phyloP scores from a whole-genome alignment of 176 grass and related monocot genomes.

The Saccharum spontaneum region DNA sequence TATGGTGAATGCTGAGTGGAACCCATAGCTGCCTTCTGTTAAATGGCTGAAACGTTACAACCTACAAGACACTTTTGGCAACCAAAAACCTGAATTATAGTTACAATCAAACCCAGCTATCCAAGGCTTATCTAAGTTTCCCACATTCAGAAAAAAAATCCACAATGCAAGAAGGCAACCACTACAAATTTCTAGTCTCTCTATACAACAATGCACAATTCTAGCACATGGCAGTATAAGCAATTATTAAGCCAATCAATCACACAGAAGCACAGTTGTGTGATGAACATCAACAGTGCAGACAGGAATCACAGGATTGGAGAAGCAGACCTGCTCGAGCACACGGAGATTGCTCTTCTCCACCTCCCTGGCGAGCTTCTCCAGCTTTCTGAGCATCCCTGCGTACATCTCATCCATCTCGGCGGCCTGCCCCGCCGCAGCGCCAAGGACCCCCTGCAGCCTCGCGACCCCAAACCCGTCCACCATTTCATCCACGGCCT shows the following conservation, averaged over 20 bases:
- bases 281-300: not conserved
- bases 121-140: not conserved
- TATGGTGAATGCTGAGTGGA: not conserved
- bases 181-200: not conserved
- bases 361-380: constrained; percentile 53
- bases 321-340: constrained; percentile 50
- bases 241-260: not conserved
- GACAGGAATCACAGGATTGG: not conserved
- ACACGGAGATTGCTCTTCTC: constrained; percentile 59
- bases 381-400: constrained; percentile 61
- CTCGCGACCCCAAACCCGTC: constrained; percentile 43
- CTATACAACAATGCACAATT: constrained; percentile 5
- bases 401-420: constrained; percentile 63
- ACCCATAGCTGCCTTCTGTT: not conserved
- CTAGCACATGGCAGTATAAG: not conserved
- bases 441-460: constrained; percentile 34
- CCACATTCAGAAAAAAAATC: not conserved
- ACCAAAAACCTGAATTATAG: not conserved
- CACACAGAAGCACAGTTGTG: not conserved
- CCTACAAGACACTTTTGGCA: not conserved
- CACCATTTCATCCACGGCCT: constrained; percentile 36
- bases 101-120: not conserved
- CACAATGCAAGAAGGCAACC: constrained; percentile 10
- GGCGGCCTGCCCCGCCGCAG: not conserved
- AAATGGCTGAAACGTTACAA: not conserved